Percentiles rank a stretch among this genome's conserved stretches.
phyloP scores from a whole-genome alignment of 2,329 filamentous ascomycete species.

The Nemania serpens region DNA sequence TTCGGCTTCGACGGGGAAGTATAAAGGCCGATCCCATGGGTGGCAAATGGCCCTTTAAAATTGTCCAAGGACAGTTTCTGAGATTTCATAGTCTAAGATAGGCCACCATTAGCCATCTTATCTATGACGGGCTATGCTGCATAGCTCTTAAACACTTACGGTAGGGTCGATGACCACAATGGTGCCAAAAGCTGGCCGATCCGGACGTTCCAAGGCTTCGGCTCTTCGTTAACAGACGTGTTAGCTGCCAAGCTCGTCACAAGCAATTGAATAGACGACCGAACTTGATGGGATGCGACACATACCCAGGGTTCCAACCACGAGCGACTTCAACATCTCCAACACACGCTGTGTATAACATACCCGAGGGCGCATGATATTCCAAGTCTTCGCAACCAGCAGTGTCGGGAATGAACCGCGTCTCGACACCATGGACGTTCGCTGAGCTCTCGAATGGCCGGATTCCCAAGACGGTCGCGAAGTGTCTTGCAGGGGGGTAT shows the following conservation, averaged over 20 bases:
- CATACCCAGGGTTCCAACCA: conserved; percentile 37
- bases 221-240: conserved; percentile 18
- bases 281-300: neutral
- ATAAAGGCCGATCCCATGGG: conserved; percentile 66
- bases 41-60: conserved; percentile 59
- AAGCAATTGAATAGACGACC: neutral
- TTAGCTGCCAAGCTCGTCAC: neutral
- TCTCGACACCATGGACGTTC: conserved; percentile 34
- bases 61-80: conserved; percentile 53
- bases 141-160: conserved; percentile 42
- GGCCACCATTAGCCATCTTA: neutral
- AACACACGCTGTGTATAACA: conserved; percentile 63
- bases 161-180: conserved; percentile 59
- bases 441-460: conserved; percentile 25
- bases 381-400: conserved; percentile 65
- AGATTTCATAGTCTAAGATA: conserved; percentile 49
- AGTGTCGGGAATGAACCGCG: conserved; percentile 53
- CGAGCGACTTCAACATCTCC: conserved; percentile 39
- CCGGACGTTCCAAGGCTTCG: conserved; percentile 26
- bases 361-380: conserved; percentile 52
- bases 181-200: conserved; percentile 50
- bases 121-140: no score
- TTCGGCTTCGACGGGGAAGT: conserved; percentile 47
- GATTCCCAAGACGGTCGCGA: conserved; percentile 27
- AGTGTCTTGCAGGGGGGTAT: conserved; percentile 30